Base-by-base conservation (phyloP, 192 early-diverging fungal species). In the Coemansia biformis region DNA sequence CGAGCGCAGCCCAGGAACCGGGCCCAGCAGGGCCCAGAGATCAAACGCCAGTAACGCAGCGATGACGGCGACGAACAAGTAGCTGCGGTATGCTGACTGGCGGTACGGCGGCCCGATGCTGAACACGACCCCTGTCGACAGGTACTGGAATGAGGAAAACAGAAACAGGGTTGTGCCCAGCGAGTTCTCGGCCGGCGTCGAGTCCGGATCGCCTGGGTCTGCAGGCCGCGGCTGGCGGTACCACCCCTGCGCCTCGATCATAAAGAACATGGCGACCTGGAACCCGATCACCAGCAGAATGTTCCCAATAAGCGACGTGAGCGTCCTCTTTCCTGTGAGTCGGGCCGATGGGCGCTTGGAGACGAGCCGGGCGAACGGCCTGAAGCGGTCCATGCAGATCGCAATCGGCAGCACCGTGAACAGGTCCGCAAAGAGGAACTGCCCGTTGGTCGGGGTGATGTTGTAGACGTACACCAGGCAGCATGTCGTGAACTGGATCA, bases 401-500 rank as follows among this genome's bases (percentile, higher is more conserved):
- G 89, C 86, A 22, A 88, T 79, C 0, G 89, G 87, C 38, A 99
- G 68, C 40, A 96, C 94, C 24, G 94, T 75, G 32, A 87, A 83
- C 11, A 96, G 63, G 57, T 97, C 96, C 46, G 94, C 87, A 56
- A 84, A 96, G 46, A 98, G 66, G 66, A 90, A 99, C 79, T 96
- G 91, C 41, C 88, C 89, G 36, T 99, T 88, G 5, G 86, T 89
- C 30, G 97, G 64, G 57, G 92, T 94, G 42, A 80, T 78, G 12
- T 77, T 86, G 60, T 91, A 87, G 0, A 78, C 63, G 75, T 98
- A 96, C 31, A 99, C 59, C 17, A 99, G 59, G 21, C 87, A 89
- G 46, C 96, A 93, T 10, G 89, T 83, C 0, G 90, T 92, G 57
- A 93, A 96, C 59, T 99, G 97, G 50, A 99, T 96, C 43, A 99